These are phyloP conservation scores for Phytophthora pini DNA, from an alignment of 352 stramenopile species.

Conservation along the genomic window DNA sequence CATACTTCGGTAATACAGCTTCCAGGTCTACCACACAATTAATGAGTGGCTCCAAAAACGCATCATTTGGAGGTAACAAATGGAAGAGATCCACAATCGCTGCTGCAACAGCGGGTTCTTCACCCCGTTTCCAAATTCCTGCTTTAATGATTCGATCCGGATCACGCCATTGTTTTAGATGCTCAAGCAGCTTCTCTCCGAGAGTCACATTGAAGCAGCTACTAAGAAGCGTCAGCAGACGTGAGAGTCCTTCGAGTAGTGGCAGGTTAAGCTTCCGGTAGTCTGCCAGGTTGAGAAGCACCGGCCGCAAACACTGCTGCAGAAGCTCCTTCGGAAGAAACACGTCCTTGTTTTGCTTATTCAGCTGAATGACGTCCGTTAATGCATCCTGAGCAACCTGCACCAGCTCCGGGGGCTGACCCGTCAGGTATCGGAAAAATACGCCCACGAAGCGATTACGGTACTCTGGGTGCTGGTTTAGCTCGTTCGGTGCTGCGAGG, in stretches of 20 bases:
- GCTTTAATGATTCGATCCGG: slow-evolving; percentile 92
- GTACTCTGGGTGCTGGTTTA: slow-evolving; percentile 87
- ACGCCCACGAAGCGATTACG: slow-evolving; percentile 88
- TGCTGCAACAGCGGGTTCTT: slow-evolving; percentile 95
- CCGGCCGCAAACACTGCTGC: slow-evolving; percentile 95
- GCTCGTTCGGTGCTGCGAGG: slow-evolving; percentile 77
- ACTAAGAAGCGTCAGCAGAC: slow-evolving; percentile 94
- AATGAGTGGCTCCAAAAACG: slow-evolving; percentile 96
- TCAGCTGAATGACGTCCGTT: slow-evolving; percentile 83
- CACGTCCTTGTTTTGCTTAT: slow-evolving; percentile 89
- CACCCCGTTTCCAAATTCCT: slow-evolving; percentile 92
- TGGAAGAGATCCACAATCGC: slow-evolving; percentile 97
- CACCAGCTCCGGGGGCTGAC: slow-evolving; percentile 83
- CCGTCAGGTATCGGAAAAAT: slow-evolving; percentile 93
- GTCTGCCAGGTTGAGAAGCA: slow-evolving; percentile 96
- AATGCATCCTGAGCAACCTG: slow-evolving; percentile 83
- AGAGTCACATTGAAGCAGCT: slow-evolving; percentile 98
- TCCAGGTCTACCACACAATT: slow-evolving; percentile 96
- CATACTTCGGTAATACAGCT: slow-evolving; percentile 90
- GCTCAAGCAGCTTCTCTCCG: slow-evolving; percentile 97
- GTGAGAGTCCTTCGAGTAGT: slow-evolving; percentile 93
- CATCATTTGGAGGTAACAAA: slow-evolving; percentile 93
- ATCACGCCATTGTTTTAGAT: slow-evolving; percentile 95
- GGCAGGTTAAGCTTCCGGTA: slow-evolving; percentile 97
- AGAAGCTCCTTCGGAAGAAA: slow-evolving; percentile 95